Evolutionary conservation across 78 protist species (phyloP).

Genomic region (Dictyostelium purpureum): DNA sequence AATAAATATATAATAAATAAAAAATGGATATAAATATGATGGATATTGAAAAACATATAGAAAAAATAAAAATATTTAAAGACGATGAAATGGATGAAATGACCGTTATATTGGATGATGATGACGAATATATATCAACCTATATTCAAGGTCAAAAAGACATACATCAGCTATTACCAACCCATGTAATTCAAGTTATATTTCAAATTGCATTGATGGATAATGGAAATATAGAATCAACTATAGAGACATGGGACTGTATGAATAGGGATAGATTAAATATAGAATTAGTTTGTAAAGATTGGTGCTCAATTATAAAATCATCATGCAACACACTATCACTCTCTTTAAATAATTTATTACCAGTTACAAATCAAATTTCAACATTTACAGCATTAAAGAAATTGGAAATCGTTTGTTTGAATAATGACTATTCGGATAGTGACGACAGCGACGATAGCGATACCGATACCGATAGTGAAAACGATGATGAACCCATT

Average conservation of each 20-base stretch:
- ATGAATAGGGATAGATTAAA: neutral
- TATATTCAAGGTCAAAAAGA: neutral
- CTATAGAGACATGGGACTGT: neutral
- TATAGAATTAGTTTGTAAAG: neutral
- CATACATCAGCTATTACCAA: neutral
- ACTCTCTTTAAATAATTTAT: neutral
- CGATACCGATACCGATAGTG: too few relatives aligned
- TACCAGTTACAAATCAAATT: neutral
- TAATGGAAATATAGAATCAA: neutral
- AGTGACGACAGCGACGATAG: neutral
- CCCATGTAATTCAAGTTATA: neutral
- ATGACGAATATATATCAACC: neutral
- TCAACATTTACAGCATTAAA: neutral
- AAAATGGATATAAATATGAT: too few relatives aligned
- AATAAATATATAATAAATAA: too few relatives aligned
- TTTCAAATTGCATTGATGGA: neutral
- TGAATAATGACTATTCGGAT: neutral
- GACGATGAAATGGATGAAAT: too few relatives aligned
- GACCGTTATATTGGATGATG: too few relatives aligned
- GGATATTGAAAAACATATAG: too few relatives aligned
- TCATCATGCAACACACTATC: neutral
- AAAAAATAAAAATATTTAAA: too few relatives aligned
- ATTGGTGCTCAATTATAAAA: neutral
- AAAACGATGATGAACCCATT: neutral
- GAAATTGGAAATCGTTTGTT: neutral